These are phyloP conservation scores for Salmacisia buchloeana DNA, from an alignment of 1,284 basidiomycete species.

Conservation along the genomic window DNA sequence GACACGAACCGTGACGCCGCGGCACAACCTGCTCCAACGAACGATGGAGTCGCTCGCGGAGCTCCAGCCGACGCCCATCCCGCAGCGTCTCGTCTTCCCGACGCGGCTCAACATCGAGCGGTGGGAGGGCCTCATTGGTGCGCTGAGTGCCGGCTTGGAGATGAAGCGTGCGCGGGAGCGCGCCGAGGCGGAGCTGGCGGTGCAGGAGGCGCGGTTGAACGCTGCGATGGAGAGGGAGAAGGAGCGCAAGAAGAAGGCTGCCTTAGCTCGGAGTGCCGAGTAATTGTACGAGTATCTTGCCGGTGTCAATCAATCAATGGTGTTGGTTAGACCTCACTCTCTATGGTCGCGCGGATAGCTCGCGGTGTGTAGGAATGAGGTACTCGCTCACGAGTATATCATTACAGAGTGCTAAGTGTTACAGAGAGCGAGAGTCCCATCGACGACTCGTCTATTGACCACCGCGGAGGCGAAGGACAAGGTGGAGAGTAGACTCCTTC, in stretches of 20 bases:
- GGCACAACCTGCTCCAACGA: conserved; percentile 32
- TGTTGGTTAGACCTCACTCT: background rate
- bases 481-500: conserved; percentile 96
- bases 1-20: conserved; percentile 40
- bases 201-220: conserved; percentile 11
- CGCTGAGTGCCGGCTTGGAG: conserved; percentile 45
- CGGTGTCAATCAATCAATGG: background rate
- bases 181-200: conserved; percentile 30
- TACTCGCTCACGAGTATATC: too few relatives aligned
- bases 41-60: conserved; percentile 41
- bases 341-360: too few relatives aligned
- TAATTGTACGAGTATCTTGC: background rate
- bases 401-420: background rate
- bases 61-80: conserved; percentile 29
- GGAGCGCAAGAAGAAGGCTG: conserved; percentile 8
- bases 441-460: background rate
- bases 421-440: background rate
- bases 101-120: conserved; percentile 45
- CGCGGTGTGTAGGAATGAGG: too few relatives aligned
- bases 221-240: conserved; percentile 5
- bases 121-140: conserved; percentile 49
- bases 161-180: conserved; percentile 46
- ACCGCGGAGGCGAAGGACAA: conserved; percentile 68
- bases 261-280: background rate
- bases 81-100: conserved; percentile 40